phyloP scores from a whole-genome alignment of 495 filamentous ascomycete genomes.

The Trichoderma asperelloides region DNA sequence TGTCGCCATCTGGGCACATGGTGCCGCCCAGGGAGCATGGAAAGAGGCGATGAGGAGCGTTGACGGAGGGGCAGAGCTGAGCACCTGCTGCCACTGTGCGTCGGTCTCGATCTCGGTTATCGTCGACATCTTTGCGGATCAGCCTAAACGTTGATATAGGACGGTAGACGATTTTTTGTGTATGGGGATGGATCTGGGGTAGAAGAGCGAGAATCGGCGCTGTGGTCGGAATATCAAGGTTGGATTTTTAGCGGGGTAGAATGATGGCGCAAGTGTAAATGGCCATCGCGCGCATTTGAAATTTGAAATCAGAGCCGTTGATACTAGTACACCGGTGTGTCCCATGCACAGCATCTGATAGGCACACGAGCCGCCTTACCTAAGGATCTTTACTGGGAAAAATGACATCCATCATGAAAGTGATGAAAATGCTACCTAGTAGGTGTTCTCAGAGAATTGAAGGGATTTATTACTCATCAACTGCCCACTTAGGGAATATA shows the following conservation, averaged over 20 bases:
- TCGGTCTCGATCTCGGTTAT: conserved; percentile 64
- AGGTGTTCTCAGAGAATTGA: no score
- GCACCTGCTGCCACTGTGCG: conserved; percentile 55
- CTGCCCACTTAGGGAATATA: no score
- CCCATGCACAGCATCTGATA: neutral
- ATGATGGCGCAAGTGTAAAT: neutral
- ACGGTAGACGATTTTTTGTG: neutral
- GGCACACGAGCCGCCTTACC: no score
- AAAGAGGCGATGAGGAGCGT: conserved; percentile 81
- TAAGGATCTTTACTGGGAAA: no score
- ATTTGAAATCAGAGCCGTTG: neutral
- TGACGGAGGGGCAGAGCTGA: conserved; percentile 53
- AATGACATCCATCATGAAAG: no score
- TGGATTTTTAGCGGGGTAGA: conserved; percentile 9
- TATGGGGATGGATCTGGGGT: neutral
- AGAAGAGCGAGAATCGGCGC: conserved; percentile 5
- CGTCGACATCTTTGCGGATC: conserved; percentile 47
- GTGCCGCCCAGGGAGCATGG: conserved; percentile 93
- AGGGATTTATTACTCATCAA: no score
- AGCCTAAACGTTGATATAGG: neutral
- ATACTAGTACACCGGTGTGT: neutral
- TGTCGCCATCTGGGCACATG: conserved; percentile 86
- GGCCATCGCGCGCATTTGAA: conserved; percentile 1
- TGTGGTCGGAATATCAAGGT: neutral
- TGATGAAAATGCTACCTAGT: no score